Evolutionary conservation across 2,329 filamentous ascomycete species (phyloP).

Genomic region (Colletotrichum siamense): DNA sequence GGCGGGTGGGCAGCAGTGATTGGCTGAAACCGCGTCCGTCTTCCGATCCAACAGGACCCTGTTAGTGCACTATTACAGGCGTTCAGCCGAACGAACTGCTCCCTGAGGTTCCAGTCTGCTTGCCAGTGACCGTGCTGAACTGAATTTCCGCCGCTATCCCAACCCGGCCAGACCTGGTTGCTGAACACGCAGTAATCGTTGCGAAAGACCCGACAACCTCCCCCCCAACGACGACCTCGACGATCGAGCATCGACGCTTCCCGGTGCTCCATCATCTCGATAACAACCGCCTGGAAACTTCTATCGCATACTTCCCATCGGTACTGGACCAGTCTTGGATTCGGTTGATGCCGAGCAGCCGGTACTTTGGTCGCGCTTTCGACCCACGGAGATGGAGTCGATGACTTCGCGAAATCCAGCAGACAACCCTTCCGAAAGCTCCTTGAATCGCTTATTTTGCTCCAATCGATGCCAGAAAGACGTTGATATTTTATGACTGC

Average conservation of each 20-base stretch:
- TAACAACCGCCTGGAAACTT: not conserved
- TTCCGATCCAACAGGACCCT: constrained; percentile 1
- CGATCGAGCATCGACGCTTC: not conserved
- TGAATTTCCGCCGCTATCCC: constrained; percentile 10
- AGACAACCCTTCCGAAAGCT: constrained; percentile 3
- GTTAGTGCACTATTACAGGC: constrained; percentile 10
- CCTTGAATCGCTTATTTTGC: not conserved
- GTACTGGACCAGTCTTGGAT: not conserved
- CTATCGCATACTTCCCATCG: not conserved
- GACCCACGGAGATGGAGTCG: constrained; percentile 45
- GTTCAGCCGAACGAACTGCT: constrained; percentile 8
- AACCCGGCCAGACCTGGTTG: not conserved
- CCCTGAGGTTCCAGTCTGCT: not conserved
- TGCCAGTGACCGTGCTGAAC: not conserved
- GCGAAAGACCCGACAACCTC: constrained; percentile 3
- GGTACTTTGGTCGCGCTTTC: constrained; percentile 16
- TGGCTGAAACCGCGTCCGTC: not conserved
- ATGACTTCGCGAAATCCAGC: constrained; percentile 19
- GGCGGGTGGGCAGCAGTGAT: not conserved
- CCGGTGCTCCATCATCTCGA: not conserved
- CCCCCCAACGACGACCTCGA: not conserved
- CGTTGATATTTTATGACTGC: constrained; percentile 12
- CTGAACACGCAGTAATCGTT: not conserved
- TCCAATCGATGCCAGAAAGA: not conserved
- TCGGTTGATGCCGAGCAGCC: constrained; percentile 20